A percentile compares a stretch with the other conserved stretches of the same genome.
These are phyloP conservation scores for Lycium barbarum DNA, from an alignment of 257 asterid genomes.

Conservation along the genomic window DNA sequence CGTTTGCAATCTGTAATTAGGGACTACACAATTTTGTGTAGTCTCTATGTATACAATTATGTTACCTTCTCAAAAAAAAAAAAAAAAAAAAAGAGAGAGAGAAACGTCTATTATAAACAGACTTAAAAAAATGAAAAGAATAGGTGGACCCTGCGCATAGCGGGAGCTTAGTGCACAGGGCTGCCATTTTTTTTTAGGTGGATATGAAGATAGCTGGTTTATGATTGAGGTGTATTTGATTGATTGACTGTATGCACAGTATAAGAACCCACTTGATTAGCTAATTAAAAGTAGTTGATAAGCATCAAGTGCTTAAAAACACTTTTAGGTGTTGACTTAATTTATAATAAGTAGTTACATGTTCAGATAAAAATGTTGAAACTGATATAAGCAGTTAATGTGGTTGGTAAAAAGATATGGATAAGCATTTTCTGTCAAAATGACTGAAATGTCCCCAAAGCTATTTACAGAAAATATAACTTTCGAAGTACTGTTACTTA, in stretches of 20 bases:
- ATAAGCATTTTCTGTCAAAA: not conserved
- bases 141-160: not conserved
- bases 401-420: not conserved
- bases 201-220: not conserved
- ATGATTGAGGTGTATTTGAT: not conserved
- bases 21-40: too few relatives aligned
- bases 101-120: not conserved
- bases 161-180: too few relatives aligned
- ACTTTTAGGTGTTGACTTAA: not conserved
- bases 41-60: too few relatives aligned
- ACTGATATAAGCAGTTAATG: not conserved
- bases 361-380: not conserved
- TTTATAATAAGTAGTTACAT: slow-evolving; percentile 1
- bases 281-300: not conserved
- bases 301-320: not conserved
- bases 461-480: not conserved
- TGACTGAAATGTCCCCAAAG: not conserved
- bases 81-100: too few relatives aligned
- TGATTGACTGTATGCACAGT: not conserved
- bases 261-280: not conserved
- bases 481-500: not conserved
- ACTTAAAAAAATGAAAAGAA: not conserved
- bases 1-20: too few relatives aligned
- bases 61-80: too few relatives aligned
- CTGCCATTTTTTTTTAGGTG: not conserved